phyloP scores from a whole-genome alignment of 1,139 yeast species.

The Nakaseomyces delphensis region DNA sequence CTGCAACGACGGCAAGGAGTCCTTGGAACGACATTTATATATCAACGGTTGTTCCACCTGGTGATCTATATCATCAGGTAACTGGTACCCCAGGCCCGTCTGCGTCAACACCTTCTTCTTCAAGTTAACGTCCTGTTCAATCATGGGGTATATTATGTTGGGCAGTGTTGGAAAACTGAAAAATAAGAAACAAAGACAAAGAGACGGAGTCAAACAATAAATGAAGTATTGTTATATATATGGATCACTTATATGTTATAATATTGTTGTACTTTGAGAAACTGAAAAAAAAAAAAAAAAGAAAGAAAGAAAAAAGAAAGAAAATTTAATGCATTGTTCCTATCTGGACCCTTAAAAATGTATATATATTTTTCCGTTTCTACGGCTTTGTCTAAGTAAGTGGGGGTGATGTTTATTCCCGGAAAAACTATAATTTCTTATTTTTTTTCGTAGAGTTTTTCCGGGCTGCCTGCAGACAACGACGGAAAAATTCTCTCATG shows the following conservation, averaged over 20 bases:
- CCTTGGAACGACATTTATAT: constrained; percentile 14
- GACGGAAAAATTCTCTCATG: too few species aligned
- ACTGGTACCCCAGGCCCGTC: not conserved
- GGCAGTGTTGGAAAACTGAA: too few species aligned
- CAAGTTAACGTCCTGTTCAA: constrained; percentile 4
- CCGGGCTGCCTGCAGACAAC: too few species aligned
- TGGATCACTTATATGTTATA: too few species aligned
- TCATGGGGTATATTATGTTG: not conserved
- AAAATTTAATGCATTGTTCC: not conserved
- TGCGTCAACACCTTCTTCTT: constrained; percentile 2
- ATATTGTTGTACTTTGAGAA: too few species aligned
- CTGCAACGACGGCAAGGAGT: constrained; percentile 19
- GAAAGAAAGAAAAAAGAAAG: too few species aligned
- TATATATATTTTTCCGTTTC: not conserved
- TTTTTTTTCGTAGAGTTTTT: too few species aligned
- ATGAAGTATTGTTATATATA: too few species aligned
- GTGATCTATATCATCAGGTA: not conserved
- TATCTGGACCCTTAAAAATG: not conserved
- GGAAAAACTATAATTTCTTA: not conserved
- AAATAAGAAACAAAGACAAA: not conserved
- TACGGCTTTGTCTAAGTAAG: not conserved
- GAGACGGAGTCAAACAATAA: not conserved
- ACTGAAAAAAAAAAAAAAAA: too few species aligned
- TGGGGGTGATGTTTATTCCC: not conserved
- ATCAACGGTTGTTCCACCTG: constrained; percentile 8